Base-by-base conservation (phyloP, 257 asterid species). In the Thymus quinquecostatus region DNA sequence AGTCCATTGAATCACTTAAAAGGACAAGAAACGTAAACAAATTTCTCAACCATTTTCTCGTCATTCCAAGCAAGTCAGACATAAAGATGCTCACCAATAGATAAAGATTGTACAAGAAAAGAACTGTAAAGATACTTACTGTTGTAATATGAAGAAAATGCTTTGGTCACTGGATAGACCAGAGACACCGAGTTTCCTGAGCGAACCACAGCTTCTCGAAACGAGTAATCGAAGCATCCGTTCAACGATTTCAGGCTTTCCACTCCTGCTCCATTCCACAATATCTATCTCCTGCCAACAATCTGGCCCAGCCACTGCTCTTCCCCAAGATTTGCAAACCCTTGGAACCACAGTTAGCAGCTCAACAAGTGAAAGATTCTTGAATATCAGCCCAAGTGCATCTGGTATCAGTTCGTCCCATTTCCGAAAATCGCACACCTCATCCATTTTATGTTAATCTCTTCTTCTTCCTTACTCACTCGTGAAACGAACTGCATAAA, bases 221-320 rank as follows among this genome's bases (percentile, higher is more conserved):
- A 92, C 75, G n/a, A 89, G 86, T 34, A 87, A 56, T 41, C 38
- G 90, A 78, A 87, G 86, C 97, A 92, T 86, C 11, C 73, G 80
- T 32, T 89, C 92, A 1, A 87, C 79, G 3, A 36, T 58, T 43
- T 81, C 81, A 11, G 88, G 86, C 68, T 78, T 69, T 65, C 54
- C 33, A 14, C 66, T 76, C 45, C 66, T 75, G 83, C 98, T 88
- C 98, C 97, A 93, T 60, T 91, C 95, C 74, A 86, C 96, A 51
- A 93, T 85, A 68, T 93, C 96, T 45, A 93, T 93, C 81, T 87
- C 96, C 80, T 88, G 94, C 97, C 96, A 93, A 72, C 97, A 93
- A 71, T 87, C 87, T 5, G 96, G 96, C 32, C 96, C 96, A 36
- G 5, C 75, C 14, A 86, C 96, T 2, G 81, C 96, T 77, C 77